Percentiles rank a stretch among this genome's conserved stretches.
Conservation (phyloP, 345 rosid genomes). For the Kernera saxatilis region DNA sequence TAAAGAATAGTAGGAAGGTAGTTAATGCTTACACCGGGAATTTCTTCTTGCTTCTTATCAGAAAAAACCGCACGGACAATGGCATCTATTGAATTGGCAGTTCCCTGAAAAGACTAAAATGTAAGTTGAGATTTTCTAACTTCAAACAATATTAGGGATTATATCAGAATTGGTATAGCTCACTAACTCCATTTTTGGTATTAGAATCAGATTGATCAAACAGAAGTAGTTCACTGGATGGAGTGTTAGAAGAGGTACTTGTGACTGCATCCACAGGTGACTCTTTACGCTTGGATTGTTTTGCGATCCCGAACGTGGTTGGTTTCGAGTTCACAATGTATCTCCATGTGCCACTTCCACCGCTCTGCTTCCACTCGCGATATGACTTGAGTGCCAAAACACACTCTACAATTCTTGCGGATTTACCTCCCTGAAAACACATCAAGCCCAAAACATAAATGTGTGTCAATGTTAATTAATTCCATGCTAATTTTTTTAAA, state of each 20-base stretch:
- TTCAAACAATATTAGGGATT: neutral
- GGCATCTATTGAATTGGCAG: conserved; percentile 40
- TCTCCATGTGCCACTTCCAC: conserved; percentile 74
- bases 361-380: conserved; percentile 74
- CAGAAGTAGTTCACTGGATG: conserved; percentile 26
- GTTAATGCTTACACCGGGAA: conserved; percentile 50
- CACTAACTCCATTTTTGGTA: conserved; percentile 54
- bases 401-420: conserved; percentile 69
- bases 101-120: conserved; percentile 33
- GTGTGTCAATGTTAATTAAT: neutral
- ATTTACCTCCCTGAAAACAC: conserved; percentile 65
- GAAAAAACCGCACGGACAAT: conserved; percentile 60
- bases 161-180: conserved; percentile 27
- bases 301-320: conserved; percentile 36
- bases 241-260: conserved; percentile 38
- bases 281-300: conserved; percentile 56
- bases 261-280: conserved; percentile 45
- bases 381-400: conserved; percentile 86
- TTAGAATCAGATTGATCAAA: conserved; percentile 32
- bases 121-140: neutral
- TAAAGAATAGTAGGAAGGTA: neutral
- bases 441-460: conserved; percentile 1
- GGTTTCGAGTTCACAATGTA: conserved; percentile 54
- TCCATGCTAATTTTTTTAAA: neutral
- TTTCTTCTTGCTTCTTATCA: conserved; percentile 68